phyloP scores from a whole-genome alignment of 2,329 filamentous ascomycete species.

The Epichloe bromicola region DNA sequence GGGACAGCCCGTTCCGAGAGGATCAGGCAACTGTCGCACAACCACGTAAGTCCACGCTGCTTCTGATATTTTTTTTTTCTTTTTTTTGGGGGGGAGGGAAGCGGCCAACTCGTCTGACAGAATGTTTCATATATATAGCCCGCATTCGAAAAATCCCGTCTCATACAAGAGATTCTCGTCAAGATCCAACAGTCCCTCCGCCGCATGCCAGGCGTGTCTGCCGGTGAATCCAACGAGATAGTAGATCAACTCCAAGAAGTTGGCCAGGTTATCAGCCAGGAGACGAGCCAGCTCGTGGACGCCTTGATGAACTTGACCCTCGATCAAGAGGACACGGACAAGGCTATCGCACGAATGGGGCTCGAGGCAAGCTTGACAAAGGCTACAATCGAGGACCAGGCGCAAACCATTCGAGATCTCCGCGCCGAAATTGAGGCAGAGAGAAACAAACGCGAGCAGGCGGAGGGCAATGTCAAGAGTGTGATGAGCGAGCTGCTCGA shows the following conservation, averaged over 20 bases:
- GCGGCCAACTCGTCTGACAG: neutral
- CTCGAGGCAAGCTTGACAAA: constrained; percentile 25
- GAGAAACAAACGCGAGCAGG: constrained; percentile 16
- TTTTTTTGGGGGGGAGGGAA: neutral
- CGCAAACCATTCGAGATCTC: constrained; percentile 19
- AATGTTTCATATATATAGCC: constrained; percentile 12
- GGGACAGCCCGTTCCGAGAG: constrained; percentile 22
- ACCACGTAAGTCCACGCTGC: constrained; percentile 20
- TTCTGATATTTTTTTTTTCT: neutral
- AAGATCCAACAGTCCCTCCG: constrained; percentile 26
- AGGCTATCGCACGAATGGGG: constrained; percentile 25
- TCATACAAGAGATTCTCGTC: constrained; percentile 22
- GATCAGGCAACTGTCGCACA: constrained; percentile 26
- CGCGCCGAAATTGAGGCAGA: constrained; percentile 19
- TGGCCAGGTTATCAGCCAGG: constrained; percentile 24
- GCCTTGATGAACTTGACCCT: constrained; percentile 24
- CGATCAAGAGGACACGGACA: constrained; percentile 25
- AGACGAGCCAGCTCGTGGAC: constrained; percentile 26
- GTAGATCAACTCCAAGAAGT: constrained; percentile 23
- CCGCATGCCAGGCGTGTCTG: constrained; percentile 25
- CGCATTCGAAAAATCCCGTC: constrained; percentile 21
- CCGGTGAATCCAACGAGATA: constrained; percentile 22
- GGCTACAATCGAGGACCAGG: constrained; percentile 20
- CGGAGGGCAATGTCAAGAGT: constrained; percentile 16
- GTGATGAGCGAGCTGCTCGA: constrained; percentile 9